Evolutionary conservation across 1,139 yeast species (phyloP).

Genomic region (Geotrichum phurueaensis): DNA sequence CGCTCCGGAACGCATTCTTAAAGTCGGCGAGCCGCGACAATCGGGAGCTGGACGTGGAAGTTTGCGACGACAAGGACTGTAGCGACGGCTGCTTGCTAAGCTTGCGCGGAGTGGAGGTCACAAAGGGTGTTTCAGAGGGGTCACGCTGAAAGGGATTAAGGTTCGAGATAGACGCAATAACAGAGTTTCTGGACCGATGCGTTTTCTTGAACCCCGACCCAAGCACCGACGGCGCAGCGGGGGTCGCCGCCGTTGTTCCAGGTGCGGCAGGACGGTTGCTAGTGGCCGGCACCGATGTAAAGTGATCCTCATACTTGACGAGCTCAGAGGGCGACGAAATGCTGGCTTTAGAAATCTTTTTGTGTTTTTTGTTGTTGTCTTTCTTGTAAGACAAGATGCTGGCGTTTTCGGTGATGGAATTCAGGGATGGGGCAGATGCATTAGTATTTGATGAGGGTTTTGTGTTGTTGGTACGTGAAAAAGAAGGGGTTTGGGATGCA

Average conservation of each 20-base stretch:
- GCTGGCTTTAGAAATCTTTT: conserved; percentile 22
- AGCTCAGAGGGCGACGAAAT: conserved; percentile 26
- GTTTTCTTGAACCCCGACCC: not conserved
- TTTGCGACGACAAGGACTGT: not conserved
- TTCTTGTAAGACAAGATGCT: conserved; percentile 23
- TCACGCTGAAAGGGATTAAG: conserved; percentile 7
- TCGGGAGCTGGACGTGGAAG: not conserved
- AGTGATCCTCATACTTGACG: conserved; percentile 23
- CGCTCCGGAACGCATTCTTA: not conserved
- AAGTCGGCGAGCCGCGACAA: not conserved
- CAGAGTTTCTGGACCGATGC: conserved; percentile 12
- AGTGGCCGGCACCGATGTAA: conserved; percentile 12
- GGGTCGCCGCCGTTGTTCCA: not conserved
- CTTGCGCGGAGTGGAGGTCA: not conserved
- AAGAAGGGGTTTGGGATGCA: conserved; percentile 2
- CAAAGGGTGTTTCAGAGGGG: not conserved
- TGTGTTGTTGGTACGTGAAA: conserved; percentile 6
- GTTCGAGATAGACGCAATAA: conserved; percentile 14
- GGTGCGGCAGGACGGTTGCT: not conserved
- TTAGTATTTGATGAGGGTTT: not conserved
- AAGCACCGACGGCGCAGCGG: not conserved
- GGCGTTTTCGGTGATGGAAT: not conserved
- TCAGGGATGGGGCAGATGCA: not conserved
- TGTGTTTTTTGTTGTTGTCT: conserved; percentile 21
- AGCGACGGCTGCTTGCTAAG: not conserved